Base-by-base conservation (phyloP, 1,284 basidiomycete species). In the Trametes versicolor region DNA sequence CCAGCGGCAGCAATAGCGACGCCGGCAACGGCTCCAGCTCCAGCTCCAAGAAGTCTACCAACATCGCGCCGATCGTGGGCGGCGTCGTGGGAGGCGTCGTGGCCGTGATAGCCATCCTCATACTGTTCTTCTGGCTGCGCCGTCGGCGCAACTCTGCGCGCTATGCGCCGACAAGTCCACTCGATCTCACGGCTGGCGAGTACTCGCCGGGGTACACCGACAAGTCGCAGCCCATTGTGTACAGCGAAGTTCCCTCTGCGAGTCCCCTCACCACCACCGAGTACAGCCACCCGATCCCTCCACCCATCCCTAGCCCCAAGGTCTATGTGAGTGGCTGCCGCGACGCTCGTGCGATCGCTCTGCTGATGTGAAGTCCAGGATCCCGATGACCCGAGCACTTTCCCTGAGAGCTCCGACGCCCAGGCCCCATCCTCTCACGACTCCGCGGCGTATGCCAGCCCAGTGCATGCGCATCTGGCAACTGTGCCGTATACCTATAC, bases 311-410 rank as follows among this genome's bases (percentile, higher is more conserved):
- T 25, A 48, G 45, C 13, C 23, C 45, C 21, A 48, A 48, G 21
- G 45, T 48, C 45, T 48, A 48, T 13, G 45, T 48, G 23, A 48
- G 45, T 48, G 23, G 37, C 10, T 12, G 10, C 4, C 37, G 8
- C 29, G 29, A 32, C 29, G 29, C 29, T 32, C 29, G 29, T 32
- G 29, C 8, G 29, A 32, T 32, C 29, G 3, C 29, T 8, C 29
- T 32, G 29, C 29, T 39, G 37, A 39, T 39, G 15, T 12, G 37
- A 39, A 2, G 8, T 8, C 10, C 37, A 69, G 68, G 61, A 69
- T 45, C 68, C 68, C 10, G 62, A 69, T 48, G 65, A 69, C 49
- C 65, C 68, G 50, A 69, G 45, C 34, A 66, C 68, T 5, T 69
- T 69, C 65, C 65, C 68, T 13, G n/a, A 19, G 7, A 47, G n/a